Evolutionary conservation across 106 monocot species (phyloP).

Genomic region (Cymbidium sinense): DNA sequence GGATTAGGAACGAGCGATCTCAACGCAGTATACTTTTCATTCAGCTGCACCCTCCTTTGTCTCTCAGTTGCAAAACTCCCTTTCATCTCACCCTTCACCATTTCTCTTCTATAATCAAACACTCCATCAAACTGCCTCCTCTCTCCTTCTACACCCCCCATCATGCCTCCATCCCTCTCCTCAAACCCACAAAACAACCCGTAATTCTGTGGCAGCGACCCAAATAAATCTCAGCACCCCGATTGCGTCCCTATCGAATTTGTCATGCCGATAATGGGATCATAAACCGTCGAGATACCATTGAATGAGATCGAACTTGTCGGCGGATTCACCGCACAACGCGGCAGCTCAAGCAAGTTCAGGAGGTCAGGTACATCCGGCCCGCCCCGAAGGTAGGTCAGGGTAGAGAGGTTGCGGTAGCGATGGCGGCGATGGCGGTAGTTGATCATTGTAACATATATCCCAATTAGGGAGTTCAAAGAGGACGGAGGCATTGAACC

Average conservation of each 20-base stretch:
- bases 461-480: not conserved
- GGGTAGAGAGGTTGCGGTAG: not conserved
- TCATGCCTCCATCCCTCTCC: not conserved
- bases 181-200: constrained; percentile 12
- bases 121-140: constrained; percentile 30
- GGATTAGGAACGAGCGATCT: constrained; percentile 11
- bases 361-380: constrained; percentile 15
- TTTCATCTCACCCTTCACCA: constrained; percentile 16
- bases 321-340: not conserved
- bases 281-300: constrained; percentile 15
- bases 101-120: constrained; percentile 45
- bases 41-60: constrained; percentile 30
- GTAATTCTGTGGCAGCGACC: constrained; percentile 23
- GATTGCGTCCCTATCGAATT: not conserved
- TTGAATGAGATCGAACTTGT: not conserved
- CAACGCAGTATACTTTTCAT: constrained; percentile 14
- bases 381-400: not conserved
- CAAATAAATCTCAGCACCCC: constrained; percentile 24
- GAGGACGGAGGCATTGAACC: no score
- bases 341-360: constrained; percentile 18
- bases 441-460: not conserved
- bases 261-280: constrained; percentile 13
- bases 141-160: no score
- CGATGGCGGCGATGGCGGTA: not conserved
- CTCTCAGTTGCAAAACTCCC: constrained; percentile 21